These are phyloP conservation scores for Geosmithia morbida DNA, from an alignment of 2,329 filamentous ascomycete species.

Conservation along the genomic window DNA sequence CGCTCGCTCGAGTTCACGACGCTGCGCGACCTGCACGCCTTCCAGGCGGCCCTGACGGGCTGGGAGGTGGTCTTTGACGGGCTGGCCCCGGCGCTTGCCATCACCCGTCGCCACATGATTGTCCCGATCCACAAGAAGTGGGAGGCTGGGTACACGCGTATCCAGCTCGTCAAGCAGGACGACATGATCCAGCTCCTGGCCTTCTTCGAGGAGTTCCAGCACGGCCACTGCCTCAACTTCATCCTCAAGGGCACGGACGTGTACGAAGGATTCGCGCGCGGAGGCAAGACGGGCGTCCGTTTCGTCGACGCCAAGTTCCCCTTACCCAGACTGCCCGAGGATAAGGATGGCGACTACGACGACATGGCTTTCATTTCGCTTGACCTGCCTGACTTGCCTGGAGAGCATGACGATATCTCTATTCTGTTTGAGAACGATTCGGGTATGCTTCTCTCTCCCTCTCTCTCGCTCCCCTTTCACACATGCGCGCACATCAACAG, in stretches of 20 bases:
- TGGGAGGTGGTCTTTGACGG: constrained; percentile 64
- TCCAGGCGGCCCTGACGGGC: constrained; percentile 67
- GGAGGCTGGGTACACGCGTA: constrained; percentile 66
- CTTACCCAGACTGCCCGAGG: constrained; percentile 48
- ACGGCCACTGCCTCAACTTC: constrained; percentile 83
- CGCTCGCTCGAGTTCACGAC: constrained; percentile 58
- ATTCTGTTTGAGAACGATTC: constrained; percentile 69
- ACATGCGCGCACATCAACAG: no score
- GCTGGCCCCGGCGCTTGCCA: constrained; percentile 60
- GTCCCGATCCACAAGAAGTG: constrained; percentile 91
- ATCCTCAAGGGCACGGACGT: constrained; percentile 70
- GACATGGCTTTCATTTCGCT: constrained; percentile 68
- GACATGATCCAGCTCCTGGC: constrained; percentile 67
- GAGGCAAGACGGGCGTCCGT: constrained; percentile 57
- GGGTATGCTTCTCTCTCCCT: constrained; percentile 27
- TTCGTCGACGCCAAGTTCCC: constrained; percentile 87
- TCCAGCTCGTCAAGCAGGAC: constrained; percentile 61
- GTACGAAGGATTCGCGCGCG: constrained; percentile 54
- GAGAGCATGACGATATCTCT: constrained; percentile 83
- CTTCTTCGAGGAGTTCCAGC: constrained; percentile 79
- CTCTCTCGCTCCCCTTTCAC: background rate
- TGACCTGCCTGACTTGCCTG: constrained; percentile 77
- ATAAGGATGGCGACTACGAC: constrained; percentile 34
- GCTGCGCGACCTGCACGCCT: constrained; percentile 57
- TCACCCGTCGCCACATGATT: constrained; percentile 74